phyloP scores from a whole-genome alignment of 2,329 filamentous ascomycete genomes.

The Dendrostoma leiphaemia region DNA sequence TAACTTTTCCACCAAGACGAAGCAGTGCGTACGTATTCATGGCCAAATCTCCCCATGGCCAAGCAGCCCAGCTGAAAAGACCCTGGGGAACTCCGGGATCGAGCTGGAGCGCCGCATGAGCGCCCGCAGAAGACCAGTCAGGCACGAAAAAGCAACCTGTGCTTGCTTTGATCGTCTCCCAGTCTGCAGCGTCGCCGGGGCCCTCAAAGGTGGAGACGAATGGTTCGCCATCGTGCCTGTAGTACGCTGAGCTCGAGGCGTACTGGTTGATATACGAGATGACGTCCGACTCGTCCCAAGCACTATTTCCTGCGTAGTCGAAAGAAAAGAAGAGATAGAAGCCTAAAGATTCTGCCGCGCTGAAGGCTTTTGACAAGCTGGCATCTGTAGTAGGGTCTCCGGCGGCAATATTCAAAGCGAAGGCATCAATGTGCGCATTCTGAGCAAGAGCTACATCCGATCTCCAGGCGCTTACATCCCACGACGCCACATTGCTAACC shows the following conservation, averaged over 20 bases:
- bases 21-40: conserved; percentile 29
- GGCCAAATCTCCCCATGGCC: conserved; percentile 31
- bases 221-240: conserved; percentile 29
- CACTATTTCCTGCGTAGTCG: conserved; percentile 32
- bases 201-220: conserved; percentile 55
- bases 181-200: conserved; percentile 36
- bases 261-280: conserved; percentile 26
- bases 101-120: conserved; percentile 23
- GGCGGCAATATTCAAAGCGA: conserved; percentile 32
- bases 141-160: conserved; percentile 41
- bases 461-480: conserved; percentile 24
- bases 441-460: conserved; percentile 33
- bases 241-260: conserved; percentile 26
- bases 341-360: conserved; percentile 20
- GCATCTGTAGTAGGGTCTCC: conserved; percentile 15
- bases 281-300: conserved; percentile 28
- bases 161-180: conserved; percentile 37
- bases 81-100: conserved; percentile 29
- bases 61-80: conserved; percentile 33
- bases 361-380: conserved; percentile 26
- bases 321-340: conserved; percentile 41
- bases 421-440: conserved; percentile 36
- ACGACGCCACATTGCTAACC: conserved; percentile 25
- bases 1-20: too few species aligned
- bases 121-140: conserved; percentile 42